A percentile compares a stretch with the other conserved stretches of the same genome.
These are phyloP conservation scores for Cladosporium phlei DNA, from an alignment of 2,329 filamentous ascomycete genomes.

Conservation along the genomic window DNA sequence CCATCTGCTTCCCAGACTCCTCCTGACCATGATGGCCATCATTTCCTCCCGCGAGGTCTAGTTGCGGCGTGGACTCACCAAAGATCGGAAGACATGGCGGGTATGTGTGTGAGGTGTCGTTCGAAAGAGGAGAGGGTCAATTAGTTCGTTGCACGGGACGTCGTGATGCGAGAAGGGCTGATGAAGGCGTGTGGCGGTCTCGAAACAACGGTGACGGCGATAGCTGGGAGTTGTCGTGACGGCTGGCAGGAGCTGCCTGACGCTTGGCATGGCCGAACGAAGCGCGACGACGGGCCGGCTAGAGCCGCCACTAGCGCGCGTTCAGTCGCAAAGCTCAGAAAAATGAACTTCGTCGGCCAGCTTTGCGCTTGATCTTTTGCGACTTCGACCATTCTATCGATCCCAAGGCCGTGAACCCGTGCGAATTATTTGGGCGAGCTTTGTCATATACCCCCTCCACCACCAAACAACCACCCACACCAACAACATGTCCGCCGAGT, in stretches of 20 bases:
- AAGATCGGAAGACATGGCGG: constrained; percentile 72
- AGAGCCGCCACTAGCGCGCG: constrained; percentile 1
- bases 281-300: not conserved
- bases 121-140: not conserved
- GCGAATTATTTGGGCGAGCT: constrained; percentile 27
- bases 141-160: not conserved
- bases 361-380: constrained; percentile 7
- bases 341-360: constrained; percentile 6
- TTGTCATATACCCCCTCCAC: constrained; percentile 23
- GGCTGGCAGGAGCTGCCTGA: constrained; percentile 3
- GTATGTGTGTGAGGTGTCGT: constrained; percentile 6
- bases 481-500: constrained; percentile 46
- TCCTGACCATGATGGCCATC: constrained; percentile 4
- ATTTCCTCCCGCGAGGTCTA: constrained; percentile 28
- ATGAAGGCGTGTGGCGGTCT: constrained; percentile 12
- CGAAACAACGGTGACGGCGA: constrained; percentile 11
- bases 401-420: constrained; percentile 33
- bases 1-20: constrained; percentile 13
- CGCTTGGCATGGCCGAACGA: no score
- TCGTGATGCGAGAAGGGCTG: constrained; percentile 10
- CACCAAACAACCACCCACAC: constrained; percentile 6
- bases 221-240: constrained; percentile 11
- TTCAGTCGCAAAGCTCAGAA: not conserved
- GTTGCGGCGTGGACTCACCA: constrained; percentile 57
- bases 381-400: constrained; percentile 10